Conservation (phyloP, 352 stramenopile genomes). For the Nothophytophthora sp. region DNA sequence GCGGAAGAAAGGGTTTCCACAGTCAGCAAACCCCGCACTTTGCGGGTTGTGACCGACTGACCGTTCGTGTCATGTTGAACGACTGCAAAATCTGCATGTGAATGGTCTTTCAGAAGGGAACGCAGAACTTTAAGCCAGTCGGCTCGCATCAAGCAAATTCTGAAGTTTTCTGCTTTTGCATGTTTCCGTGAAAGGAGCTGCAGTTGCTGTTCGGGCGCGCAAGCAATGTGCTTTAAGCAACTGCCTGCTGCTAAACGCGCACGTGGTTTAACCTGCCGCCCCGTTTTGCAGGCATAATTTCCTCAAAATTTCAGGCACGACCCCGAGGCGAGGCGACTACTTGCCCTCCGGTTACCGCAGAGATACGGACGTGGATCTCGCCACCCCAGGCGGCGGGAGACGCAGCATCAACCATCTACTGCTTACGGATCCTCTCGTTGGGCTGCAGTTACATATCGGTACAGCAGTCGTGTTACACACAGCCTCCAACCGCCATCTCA, state of each 20-base stretch:
- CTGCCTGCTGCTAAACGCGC: constrained; percentile 1
- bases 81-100: neutral
- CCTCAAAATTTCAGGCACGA: neutral
- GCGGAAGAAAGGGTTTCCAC: constrained; percentile 5
- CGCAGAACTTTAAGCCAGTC: no score
- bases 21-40: no score
- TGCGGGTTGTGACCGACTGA: no score
- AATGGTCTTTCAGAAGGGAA: no score
- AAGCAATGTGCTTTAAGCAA: constrained; percentile 17
- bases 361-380: constrained; percentile 2
- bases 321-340: constrained; percentile 20
- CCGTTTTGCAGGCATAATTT: no score
- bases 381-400: neutral
- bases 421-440: constrained; percentile 9
- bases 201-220: constrained; percentile 8
- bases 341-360: constrained; percentile 3
- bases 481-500: constrained; percentile 27
- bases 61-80: neutral
- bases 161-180: no score
- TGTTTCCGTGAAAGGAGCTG: constrained; percentile 36
- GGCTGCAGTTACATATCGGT: constrained; percentile 7
- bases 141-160: no score
- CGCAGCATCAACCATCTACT: constrained; percentile 16
- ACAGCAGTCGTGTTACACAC: constrained; percentile 28
- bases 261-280: no score